Base-by-base conservation (phyloP, 192 early-diverging fungal genomes). In the Pilobolus umbonatus region DNA sequence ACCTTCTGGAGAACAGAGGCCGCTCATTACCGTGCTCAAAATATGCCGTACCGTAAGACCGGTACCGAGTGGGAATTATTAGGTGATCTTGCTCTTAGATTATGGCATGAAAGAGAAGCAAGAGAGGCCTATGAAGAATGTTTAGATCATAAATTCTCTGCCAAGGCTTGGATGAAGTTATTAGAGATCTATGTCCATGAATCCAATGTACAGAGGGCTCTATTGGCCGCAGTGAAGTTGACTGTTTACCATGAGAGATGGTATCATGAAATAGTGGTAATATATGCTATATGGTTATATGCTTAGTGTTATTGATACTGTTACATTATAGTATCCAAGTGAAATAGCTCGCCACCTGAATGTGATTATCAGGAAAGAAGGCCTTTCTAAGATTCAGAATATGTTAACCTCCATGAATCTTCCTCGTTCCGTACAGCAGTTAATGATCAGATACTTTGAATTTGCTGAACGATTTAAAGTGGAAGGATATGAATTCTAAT, bases 1-100 rank as follows among this genome's bases (percentile, higher is more conserved):
- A 94, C 95, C 8, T 84, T 88, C 29, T 88, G 93, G 80, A 85
- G 93, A 45, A 88, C 94, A 36, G 92, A 95, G 65, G 81, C 93
- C 62, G 67, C 81, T 7, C 90, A 92, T 66, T 92, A 84, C 62
- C 81, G 80, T 26, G 70, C 80, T 24, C 80, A 85, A 56, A 80
- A 91, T 46, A 71, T 91, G 40, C 72, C 88, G 28, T 92, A 92
- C 62, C 88, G 91, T 26, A 95, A 95, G 74, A 93, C 93, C 17
- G 90, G 88, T 55, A 89, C 94, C 28, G 97, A 99, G 66, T 99
- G 97, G 97, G 97, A 99, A 69, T 80, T 95, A 19, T 88, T 93
- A 53, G 97, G 95, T 24, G 94, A 99, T 60, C 76, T 99, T 38
- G 88, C 93, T 3, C 74, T 85, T 42, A 83, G 97, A 28, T 71